phyloP scores from a whole-genome alignment of 2,329 filamentous ascomycete species.

The Ophiocordyceps polyrhachis-furcata region DNA sequence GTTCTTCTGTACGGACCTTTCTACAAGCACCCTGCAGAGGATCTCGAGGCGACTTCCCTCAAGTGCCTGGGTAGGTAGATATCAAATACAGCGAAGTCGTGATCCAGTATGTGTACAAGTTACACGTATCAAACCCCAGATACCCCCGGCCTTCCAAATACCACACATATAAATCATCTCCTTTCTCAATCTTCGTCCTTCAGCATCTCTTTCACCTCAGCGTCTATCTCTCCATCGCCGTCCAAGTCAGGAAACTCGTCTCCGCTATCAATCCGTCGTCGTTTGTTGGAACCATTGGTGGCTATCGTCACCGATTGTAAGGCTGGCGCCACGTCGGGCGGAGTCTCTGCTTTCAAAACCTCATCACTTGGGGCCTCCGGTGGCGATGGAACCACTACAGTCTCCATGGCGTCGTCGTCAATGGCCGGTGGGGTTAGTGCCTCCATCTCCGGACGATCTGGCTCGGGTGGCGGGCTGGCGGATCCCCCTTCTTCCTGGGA shows the following conservation, averaged over 20 bases:
- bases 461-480: slow-evolving; percentile 34
- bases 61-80: background rate
- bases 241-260: slow-evolving; percentile 36
- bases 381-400: slow-evolving; percentile 1
- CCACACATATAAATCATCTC: background rate
- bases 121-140: background rate
- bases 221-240: slow-evolving; percentile 34
- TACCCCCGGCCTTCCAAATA: background rate
- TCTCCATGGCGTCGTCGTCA: slow-evolving; percentile 16
- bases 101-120: background rate
- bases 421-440: slow-evolving; percentile 65
- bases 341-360: slow-evolving; percentile 18
- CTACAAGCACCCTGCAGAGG: background rate
- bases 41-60: background rate
- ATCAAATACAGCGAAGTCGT: background rate
- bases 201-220: slow-evolving; percentile 37
- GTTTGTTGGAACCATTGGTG: slow-evolving; percentile 36
- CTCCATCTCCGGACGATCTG: slow-evolving; percentile 64
- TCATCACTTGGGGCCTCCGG: slow-evolving; percentile 3
- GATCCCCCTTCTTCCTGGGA: slow-evolving; percentile 27
- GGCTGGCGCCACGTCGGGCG: slow-evolving; percentile 21
- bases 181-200: slow-evolving; percentile 15
- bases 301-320: slow-evolving; percentile 31
- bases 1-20: too few relatives aligned
- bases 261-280: slow-evolving; percentile 31